Evolutionary conservation across 2,329 filamentous ascomycete species (phyloP).

Genomic region (Aureobasidium musti): DNA sequence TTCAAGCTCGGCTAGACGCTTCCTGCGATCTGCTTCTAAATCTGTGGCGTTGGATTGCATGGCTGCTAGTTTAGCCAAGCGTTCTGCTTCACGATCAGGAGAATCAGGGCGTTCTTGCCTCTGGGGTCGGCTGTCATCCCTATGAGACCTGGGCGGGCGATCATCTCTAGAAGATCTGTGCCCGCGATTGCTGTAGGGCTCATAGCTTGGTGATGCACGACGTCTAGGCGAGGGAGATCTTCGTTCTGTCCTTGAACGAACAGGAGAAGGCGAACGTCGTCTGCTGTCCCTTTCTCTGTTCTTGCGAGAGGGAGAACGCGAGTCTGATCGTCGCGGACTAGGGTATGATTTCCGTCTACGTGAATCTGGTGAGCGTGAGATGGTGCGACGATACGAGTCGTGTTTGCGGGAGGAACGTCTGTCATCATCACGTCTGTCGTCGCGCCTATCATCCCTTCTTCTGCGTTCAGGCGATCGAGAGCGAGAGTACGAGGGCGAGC

Average conservation of each 20-base stretch:
- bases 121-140: background rate
- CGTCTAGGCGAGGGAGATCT: constrained; percentile 20
- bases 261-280: constrained; percentile 31
- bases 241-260: constrained; percentile 25
- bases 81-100: constrained; percentile 38
- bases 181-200: constrained; percentile 19
- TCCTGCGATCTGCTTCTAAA: constrained; percentile 69
- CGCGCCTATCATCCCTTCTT: constrained; percentile 12
- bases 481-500: constrained; percentile 42
- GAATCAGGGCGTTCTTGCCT: constrained; percentile 24
- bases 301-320: constrained; percentile 28
- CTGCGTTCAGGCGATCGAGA: constrained; percentile 40
- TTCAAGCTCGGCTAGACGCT: constrained; percentile 66
- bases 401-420: constrained; percentile 18
- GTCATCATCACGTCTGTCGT: constrained; percentile 1
- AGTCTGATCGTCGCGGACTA: constrained; percentile 28
- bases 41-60: constrained; percentile 54
- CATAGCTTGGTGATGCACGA: constrained; percentile 28
- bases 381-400: constrained; percentile 10
- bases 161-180: constrained; percentile 1
- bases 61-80: constrained; percentile 43
- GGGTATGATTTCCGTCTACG: constrained; percentile 28
- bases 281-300: constrained; percentile 14
- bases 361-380: constrained; percentile 20
- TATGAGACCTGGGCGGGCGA: background rate